Evolutionary conservation across 2,329 filamentous ascomycete species (phyloP), one percentile per base, ranked within the genome.

Genomic region (Microdochium nivale): DNA sequence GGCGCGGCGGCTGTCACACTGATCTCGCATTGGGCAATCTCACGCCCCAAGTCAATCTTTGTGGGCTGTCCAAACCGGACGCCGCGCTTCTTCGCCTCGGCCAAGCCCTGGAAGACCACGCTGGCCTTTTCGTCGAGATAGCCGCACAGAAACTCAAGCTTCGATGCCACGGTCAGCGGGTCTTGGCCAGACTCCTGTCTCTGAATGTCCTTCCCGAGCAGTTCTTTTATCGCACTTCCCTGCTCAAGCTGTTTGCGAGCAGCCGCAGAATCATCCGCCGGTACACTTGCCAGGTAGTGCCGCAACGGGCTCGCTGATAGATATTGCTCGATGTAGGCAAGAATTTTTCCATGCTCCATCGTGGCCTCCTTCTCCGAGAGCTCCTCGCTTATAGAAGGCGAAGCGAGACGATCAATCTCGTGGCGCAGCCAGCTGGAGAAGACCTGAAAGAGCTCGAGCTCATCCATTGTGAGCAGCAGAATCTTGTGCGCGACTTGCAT

Each of bases 351-450:
- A 49, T 87, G 79, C 56, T 95, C 88, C 54, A 95, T 81, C 0
- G 81, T 80, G 1, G 86, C 83, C 58, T 94, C 88, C 57, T 87
- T 87, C 54, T 92, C 90, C 24, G 83, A 78, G 46, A 87, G 75
- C 56, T 96, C 92, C 23, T 90, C 83, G 8, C 75, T 77, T 16
- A 76, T 74, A 0, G 83, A 87, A 70, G 63, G 72, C 3, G 86
- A 82, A 5, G 81, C 81, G 47, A 92, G 79, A 14, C 86, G 80
- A 56, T 95, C 88, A 53, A 96, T 92, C 61, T 91, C 84, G 60
- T 90, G 80, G 32, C 85, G 83, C 49, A 97, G 73, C 92, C 92
- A 97, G 50, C 78, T 76, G 1, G 88, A 91, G 63, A 96, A 97
- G 4, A 81, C 78, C 2, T 73, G 66, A 60, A 95, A 97, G 49